These are phyloP conservation scores for Tolypocladium sp. DNA, from an alignment of 2,329 filamentous ascomycete species.

Conservation along the genomic window DNA sequence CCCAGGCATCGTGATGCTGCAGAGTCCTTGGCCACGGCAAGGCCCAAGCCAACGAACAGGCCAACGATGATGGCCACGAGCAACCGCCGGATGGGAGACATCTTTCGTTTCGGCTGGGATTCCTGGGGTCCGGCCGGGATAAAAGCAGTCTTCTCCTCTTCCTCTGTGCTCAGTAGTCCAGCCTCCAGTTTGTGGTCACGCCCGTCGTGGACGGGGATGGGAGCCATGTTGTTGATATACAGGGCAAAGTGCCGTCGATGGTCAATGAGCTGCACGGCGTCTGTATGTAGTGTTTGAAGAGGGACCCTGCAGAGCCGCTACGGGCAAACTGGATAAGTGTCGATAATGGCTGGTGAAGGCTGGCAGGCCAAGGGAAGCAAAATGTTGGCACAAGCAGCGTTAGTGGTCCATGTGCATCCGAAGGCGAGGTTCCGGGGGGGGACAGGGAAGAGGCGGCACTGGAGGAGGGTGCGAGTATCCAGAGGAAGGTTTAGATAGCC, in stretches of 20 bases:
- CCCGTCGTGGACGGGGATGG: slow-evolving; percentile 1
- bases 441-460: neutral
- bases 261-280: neutral
- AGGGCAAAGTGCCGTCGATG: neutral
- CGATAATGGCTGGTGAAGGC: neutral
- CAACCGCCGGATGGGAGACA: slow-evolving; percentile 8
- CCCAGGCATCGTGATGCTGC: neutral
- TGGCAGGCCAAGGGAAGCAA: neutral
- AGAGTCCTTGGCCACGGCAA: slow-evolving; percentile 6
- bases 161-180: slow-evolving; percentile 11
- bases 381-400: neutral
- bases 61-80: slow-evolving; percentile 11
- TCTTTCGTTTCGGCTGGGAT: slow-evolving; percentile 2
- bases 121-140: slow-evolving; percentile 2
- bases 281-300: neutral
- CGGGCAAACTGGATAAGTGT: neutral
- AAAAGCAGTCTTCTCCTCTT: slow-evolving; percentile 12
- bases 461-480: neutral
- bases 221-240: slow-evolving; percentile 7
- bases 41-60: slow-evolving; percentile 16
- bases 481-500: neutral
- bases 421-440: neutral
- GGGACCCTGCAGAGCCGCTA: neutral
- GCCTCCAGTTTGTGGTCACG: slow-evolving; percentile 10
- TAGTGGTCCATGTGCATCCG: neutral